These are phyloP conservation scores for Yarrowia divulgata DNA, from an alignment of 805 yeast species.

Conservation along the genomic window DNA sequence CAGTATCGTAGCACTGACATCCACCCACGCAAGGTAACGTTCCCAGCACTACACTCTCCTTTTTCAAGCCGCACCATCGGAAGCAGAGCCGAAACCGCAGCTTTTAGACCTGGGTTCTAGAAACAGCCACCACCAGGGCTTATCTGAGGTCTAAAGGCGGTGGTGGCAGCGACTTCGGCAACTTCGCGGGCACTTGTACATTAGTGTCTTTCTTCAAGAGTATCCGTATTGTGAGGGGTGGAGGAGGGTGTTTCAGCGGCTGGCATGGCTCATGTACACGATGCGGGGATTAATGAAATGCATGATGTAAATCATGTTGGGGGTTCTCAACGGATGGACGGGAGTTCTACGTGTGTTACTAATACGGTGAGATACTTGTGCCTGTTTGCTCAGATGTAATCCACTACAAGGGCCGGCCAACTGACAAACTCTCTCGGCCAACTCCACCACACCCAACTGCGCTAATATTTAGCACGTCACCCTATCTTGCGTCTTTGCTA, in stretches of 20 bases:
- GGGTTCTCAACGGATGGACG: too few relatives aligned
- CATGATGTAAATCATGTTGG: not conserved
- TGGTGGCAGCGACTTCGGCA: conserved; percentile 9
- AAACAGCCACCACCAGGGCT: not conserved
- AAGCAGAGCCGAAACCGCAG: conserved; percentile 5
- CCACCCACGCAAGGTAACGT: not conserved
- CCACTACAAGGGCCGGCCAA: too few relatives aligned
- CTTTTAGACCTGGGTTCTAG: conserved; percentile 1
- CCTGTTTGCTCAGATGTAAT: too few relatives aligned
- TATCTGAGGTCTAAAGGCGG: conserved; percentile 8
- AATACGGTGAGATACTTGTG: too few relatives aligned
- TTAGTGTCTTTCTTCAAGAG: not conserved
- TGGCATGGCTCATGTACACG: not conserved
- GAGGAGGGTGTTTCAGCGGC: not conserved
- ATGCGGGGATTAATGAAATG: conserved; percentile 20
- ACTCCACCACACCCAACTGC: conserved; percentile 14
- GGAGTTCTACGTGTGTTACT: too few relatives aligned
- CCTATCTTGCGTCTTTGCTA: conserved; percentile 24
- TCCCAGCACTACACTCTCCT: not conserved
- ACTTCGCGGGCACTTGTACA: conserved; percentile 13
- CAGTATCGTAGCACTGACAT: too few relatives aligned
- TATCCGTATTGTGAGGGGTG: not conserved
- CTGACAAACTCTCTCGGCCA: not conserved
- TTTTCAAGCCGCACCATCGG: conserved; percentile 15
- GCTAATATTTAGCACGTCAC: conserved; percentile 27